These are phyloP conservation scores for Brachypodium distachyon DNA, from an alignment of 202 grass and related monocot species.

Conservation along the genomic window DNA sequence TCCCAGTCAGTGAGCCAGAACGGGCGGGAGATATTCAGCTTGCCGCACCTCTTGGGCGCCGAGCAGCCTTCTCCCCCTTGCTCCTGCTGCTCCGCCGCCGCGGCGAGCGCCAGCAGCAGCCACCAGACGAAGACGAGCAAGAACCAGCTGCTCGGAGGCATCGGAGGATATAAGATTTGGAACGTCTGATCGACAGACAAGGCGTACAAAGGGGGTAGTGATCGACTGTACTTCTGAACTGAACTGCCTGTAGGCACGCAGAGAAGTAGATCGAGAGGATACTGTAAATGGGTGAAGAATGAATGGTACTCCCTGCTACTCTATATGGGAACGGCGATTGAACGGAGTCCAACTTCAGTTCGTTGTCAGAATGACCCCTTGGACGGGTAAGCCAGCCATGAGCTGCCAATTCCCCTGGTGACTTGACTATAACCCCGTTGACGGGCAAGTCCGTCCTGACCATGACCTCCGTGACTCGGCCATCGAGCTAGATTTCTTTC, in stretches of 20 bases:
- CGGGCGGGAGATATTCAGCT: neutral
- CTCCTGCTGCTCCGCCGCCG: neutral
- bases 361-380: too few relatives aligned
- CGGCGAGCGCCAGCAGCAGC: neutral
- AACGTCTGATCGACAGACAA: too few relatives aligned
- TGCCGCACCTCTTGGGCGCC: neutral
- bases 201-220: too few relatives aligned
- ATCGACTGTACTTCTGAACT: too few relatives aligned
- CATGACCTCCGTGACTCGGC: neutral
- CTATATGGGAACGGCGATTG: neutral
- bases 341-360: neutral
- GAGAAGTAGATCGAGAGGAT: too few relatives aligned
- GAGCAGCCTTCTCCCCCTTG: neutral
- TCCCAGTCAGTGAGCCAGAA: neutral
- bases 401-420: neutral
- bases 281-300: neutral
- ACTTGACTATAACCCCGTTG: neutral
- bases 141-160: neutral
- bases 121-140: neutral
- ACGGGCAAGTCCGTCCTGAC: neutral
- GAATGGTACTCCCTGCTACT: too few relatives aligned
- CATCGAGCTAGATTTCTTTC: too few relatives aligned
- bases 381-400: neutral
- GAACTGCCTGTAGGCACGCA: too few relatives aligned
- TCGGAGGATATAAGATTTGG: neutral